Base-by-base conservation (phyloP, 441 rosid species). In the Eugenia klotzschiana region DNA sequence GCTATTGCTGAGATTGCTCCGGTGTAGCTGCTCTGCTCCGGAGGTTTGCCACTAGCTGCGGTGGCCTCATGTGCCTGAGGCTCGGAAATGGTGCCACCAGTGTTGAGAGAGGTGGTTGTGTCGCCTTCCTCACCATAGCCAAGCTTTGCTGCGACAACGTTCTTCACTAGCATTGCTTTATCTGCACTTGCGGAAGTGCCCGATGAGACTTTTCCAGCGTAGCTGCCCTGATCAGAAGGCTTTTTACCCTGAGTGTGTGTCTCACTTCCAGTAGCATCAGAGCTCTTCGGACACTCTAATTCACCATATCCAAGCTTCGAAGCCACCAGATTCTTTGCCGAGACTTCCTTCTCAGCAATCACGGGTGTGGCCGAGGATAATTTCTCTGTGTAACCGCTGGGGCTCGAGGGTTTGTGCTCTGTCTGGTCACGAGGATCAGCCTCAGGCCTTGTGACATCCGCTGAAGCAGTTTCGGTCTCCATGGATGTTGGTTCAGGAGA, bases 111-210 rank as follows among this genome's bases (percentile, higher is more conserved):
- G 0, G 25, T 69, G 15, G 83, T 27, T 7, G 51, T 43, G 51
- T 83, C 41, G 7, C 72, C 82, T 51, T 72, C 84, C 77, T 83
- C 85, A 0, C 91, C 92, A 80, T 89, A 91, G 52, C 97, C 94
- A 56, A 94, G 92, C 83, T 90, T 92, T 1, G 93, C 92, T 49
- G 91, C 91, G 4, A 93, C 89, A 12, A 82, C 83, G 82, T 93
- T 86, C 53, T 89, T 92, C 0, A 92, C 93, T 0, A 89, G 85
- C 60, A 85, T 82, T 27, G 91, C 91, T 86, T 85, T 92, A 51
- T 86, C 91, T 0, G 91, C 87, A 15, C 90, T 84, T 49, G 84
- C 87, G 4, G 93, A 87, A 22, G 92, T 86, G 9, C 92, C 91
- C 14, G 89, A 90, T 16, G 88, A 84, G 3, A 91, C 80, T 84